phyloP scores from a whole-genome alignment of 495 filamentous ascomycete species.

The Talaromyces wortmannii region DNA sequence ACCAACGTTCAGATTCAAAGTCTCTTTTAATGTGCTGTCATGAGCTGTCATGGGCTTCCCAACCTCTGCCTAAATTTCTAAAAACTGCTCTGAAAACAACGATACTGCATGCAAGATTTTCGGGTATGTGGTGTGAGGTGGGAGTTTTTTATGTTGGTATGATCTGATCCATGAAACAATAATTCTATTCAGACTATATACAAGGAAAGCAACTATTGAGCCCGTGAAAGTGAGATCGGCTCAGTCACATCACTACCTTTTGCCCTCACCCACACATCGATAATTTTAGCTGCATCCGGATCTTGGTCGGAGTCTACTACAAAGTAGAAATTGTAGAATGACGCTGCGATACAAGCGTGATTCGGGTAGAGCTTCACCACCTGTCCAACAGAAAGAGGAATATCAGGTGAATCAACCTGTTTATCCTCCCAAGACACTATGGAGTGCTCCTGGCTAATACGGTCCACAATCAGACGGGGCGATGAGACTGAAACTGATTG shows the following conservation, averaged over 20 bases:
- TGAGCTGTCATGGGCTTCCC: too few species aligned
- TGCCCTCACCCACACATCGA: slow-evolving; percentile 61
- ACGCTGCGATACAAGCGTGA: slow-evolving; percentile 76
- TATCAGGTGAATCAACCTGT: neutral
- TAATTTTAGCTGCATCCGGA: slow-evolving; percentile 47
- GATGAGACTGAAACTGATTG: neutral
- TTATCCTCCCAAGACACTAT: slow-evolving; percentile 21
- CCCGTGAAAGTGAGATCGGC: neutral
- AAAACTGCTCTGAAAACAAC: too few species aligned
- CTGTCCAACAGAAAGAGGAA: slow-evolving; percentile 30
- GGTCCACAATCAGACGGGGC: slow-evolving; percentile 18
- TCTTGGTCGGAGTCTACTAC: slow-evolving; percentile 59
- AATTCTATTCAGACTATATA: too few species aligned
- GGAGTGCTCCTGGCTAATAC: slow-evolving; percentile 28
- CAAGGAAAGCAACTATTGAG: too few species aligned
- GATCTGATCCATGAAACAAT: too few species aligned
- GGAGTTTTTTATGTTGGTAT: too few species aligned
- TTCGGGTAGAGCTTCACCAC: slow-evolving; percentile 73
- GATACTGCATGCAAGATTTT: too few species aligned
- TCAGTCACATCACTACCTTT: neutral
- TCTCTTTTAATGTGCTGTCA: too few species aligned
- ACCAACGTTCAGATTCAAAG: too few species aligned
- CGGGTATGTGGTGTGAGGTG: too few species aligned
- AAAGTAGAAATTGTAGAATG: slow-evolving; percentile 66
- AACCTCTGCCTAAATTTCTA: too few species aligned